Conservation (phyloP, 2,329 filamentous ascomycete genomes). For the Fusarium avenaceum region DNA sequence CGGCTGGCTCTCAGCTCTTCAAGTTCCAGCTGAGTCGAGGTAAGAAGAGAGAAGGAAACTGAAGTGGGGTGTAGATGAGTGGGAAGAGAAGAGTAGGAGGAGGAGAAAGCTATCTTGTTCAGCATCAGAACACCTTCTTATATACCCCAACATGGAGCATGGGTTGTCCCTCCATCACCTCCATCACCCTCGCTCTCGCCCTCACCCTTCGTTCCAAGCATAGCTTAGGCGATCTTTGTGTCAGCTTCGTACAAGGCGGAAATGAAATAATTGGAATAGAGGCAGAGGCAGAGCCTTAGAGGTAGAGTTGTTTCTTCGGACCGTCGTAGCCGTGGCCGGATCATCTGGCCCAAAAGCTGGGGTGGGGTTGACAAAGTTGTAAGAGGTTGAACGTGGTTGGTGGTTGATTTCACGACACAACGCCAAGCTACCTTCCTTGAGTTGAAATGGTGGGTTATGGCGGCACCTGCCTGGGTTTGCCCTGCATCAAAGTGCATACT, state of each 20-base stretch:
- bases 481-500: constrained; percentile 15
- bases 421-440: constrained; percentile 34
- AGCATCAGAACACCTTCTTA: constrained; percentile 44
- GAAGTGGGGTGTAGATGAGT: constrained; percentile 10
- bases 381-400: constrained; percentile 25
- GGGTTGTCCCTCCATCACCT: constrained; percentile 38
- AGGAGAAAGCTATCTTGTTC: constrained; percentile 6
- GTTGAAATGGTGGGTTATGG: constrained; percentile 39
- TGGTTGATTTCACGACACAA: constrained; percentile 8
- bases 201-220: constrained; percentile 22
- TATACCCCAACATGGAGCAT: constrained; percentile 43
- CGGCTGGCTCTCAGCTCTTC: constrained; percentile 14
- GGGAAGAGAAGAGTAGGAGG: background rate
- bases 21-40: constrained; percentile 7
- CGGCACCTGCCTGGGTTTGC: constrained; percentile 28
- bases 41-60: constrained; percentile 8
- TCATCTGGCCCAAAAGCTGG: constrained; percentile 45
- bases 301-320: constrained; percentile 56
- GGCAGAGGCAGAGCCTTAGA: constrained; percentile 12
- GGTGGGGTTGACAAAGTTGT: constrained; percentile 40
- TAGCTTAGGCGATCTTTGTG: constrained; percentile 39
- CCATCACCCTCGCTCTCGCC: constrained; percentile 22
- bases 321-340: constrained; percentile 64
- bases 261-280: background rate
- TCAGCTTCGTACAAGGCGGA: constrained; percentile 28